A percentile compares a stretch with the other conserved stretches of the same genome.
Conservation (phyloP, 2,329 filamentous ascomycete genomes). For the Colletotrichum siamense region DNA sequence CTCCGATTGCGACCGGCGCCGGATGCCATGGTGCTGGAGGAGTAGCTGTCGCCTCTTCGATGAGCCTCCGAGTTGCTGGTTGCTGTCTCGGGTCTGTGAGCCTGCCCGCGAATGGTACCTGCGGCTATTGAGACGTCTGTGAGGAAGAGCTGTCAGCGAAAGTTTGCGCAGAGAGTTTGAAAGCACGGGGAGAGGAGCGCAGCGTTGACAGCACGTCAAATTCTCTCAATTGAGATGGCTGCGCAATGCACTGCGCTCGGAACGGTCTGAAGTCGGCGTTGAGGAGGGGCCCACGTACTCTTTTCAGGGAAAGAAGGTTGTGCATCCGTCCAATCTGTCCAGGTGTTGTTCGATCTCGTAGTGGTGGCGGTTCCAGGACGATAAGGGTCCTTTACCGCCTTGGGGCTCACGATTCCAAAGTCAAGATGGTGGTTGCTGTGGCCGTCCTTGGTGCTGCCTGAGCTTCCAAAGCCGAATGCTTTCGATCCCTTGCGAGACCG, state of each 20-base stretch:
- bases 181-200: neutral
- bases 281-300: conserved; percentile 36
- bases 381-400: conserved; percentile 14
- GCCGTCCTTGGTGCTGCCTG: conserved; percentile 13
- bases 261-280: neutral
- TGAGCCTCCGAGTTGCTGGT: conserved; percentile 35
- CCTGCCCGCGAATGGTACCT: conserved; percentile 29
- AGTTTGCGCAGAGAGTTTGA: neutral
- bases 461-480: conserved; percentile 21
- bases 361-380: conserved; percentile 20
- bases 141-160: conserved; percentile 1
- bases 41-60: conserved; percentile 38
- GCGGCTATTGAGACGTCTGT: conserved; percentile 32
- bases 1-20: conserved; percentile 76
- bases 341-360: conserved; percentile 9
- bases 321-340: conserved; percentile 27
- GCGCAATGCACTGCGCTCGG: neutral
- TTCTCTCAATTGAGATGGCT: neutral
- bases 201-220: neutral
- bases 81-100: conserved; percentile 37
- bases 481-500: conserved; percentile 21
- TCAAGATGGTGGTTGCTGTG: conserved; percentile 18
- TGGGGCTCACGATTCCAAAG: conserved; percentile 20
- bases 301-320: conserved; percentile 43
- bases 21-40: conserved; percentile 43